phyloP scores from a whole-genome alignment of 208 protist species.

The Endotrypanum monterogeii region DNA sequence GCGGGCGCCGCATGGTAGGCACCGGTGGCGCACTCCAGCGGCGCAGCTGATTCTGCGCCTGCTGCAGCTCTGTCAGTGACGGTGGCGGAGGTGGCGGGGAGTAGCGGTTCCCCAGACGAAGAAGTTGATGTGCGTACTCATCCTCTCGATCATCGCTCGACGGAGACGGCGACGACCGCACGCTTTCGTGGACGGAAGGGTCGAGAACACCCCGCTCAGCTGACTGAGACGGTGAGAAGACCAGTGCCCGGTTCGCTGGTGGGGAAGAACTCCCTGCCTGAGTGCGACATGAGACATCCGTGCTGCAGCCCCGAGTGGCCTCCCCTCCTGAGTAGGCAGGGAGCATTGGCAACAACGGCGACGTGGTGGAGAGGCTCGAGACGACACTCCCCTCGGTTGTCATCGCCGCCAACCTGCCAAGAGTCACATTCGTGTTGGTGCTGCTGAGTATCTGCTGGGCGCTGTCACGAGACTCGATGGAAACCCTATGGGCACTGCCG shows the following conservation, averaged over 20 bases:
- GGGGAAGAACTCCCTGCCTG: background rate
- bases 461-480: background rate
- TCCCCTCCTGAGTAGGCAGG: background rate
- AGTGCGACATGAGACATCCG: background rate
- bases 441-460: background rate
- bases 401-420: background rate
- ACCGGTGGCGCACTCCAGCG: slow-evolving; percentile 27
- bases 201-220: slow-evolving; percentile 4
- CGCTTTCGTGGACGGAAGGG: background rate
- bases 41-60: slow-evolving; percentile 9
- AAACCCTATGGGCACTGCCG: background rate
- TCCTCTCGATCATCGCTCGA: background rate
- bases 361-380: slow-evolving; percentile 3
- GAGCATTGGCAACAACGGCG: background rate
- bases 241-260: slow-evolving; percentile 8
- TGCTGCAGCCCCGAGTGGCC: background rate
- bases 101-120: slow-evolving; percentile 1
- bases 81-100: slow-evolving; percentile 5
- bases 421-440: background rate
- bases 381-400: background rate
- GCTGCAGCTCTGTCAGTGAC: slow-evolving; percentile 19
- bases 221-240: slow-evolving; percentile 20
- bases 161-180: background rate
- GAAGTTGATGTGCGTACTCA: background rate
- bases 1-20: slow-evolving; percentile 31